Base-by-base conservation (phyloP, 192 early-diverging fungal species). In the Fimicolochytrium jonesii region DNA sequence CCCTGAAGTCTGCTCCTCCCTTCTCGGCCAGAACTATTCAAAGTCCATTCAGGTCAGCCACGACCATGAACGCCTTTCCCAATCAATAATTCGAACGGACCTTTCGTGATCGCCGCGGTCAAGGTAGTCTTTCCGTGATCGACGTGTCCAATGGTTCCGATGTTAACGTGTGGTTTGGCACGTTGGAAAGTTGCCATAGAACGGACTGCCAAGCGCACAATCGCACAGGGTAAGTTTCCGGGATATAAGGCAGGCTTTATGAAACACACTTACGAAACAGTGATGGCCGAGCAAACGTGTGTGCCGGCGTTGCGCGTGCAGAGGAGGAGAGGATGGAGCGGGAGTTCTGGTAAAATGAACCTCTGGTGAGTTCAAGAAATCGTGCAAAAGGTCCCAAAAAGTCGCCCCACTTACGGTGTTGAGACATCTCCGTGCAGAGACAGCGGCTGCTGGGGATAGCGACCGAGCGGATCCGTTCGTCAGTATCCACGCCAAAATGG, bases 61-160 rank as follows among this genome's bases (percentile, higher is more conserved):
- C n/a, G n/a, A n/a, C n/a, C n/a, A n/a, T n/a, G n/a, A n/a, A n/a
- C n/a, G n/a, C n/a, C n/a, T n/a, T n/a, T n/a, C n/a, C 59, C 29
- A 42, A 59, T 4, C 17, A 45, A 59, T 11, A 13, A 56, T 56
- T 18, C 0, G 13, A 9, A 26, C 18, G 6, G 28, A 77, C 72
- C 76, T 79, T 95, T 96, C 56, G 96, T 97, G 70, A 98, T 98
- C 62, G 96, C 96, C 35, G 96, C 96, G 18, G 96, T 95, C 68
- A 97, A 87, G 34, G 96, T 95, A 25, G 96, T 95, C 85, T 96
- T 99, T 56, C 93, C 94, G 85, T 97, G 94, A 73, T 99, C 94
- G 62, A 99, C 94, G 77, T 99, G 96, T 45, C 96, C 96, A 68
- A 98, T 97, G 34, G 94, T 97, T 60, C 94, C 94, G 66, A 99